phyloP scores from a whole-genome alignment of 2,329 filamentous ascomycete genomes.

The Biscogniauxia mediterranea region DNA sequence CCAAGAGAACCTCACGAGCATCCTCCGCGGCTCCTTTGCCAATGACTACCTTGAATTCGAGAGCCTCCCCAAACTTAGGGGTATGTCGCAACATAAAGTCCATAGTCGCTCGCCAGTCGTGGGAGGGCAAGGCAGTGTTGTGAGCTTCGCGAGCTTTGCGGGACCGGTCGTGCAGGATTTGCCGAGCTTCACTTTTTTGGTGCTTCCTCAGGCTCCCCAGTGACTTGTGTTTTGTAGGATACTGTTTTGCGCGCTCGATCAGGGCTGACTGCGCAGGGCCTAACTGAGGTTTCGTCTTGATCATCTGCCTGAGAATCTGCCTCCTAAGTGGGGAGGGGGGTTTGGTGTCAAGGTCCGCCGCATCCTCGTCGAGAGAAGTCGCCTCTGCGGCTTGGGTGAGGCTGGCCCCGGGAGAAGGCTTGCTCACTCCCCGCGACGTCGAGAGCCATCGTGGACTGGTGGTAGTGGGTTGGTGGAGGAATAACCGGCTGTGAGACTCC shows the following conservation, averaged over 20 bases:
- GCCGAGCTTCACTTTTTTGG: conserved; percentile 17
- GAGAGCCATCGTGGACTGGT: conserved; percentile 19
- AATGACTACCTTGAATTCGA: conserved; percentile 30
- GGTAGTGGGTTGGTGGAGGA: conserved; percentile 3
- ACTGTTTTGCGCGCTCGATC: conserved; percentile 12
- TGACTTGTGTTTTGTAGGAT: conserved; percentile 14
- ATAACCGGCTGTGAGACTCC: conserved; percentile 18
- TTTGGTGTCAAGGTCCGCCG: not conserved
- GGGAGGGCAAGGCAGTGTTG: conserved; percentile 2
- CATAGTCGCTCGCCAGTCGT: conserved; percentile 22
- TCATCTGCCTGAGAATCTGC: conserved; percentile 7
- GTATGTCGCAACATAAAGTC: conserved; percentile 28
- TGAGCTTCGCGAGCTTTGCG: conserved; percentile 5
- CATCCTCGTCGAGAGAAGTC: not conserved
- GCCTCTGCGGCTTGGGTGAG: too few relatives aligned
- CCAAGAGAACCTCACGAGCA: conserved; percentile 21
- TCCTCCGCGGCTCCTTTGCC: conserved; percentile 23
- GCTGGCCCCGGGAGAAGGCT: not conserved
- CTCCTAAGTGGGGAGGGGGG: conserved; percentile 11
- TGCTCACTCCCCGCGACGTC: not conserved
- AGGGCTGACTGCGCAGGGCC: conserved; percentile 12
- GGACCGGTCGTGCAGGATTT: conserved; percentile 16
- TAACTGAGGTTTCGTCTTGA: conserved; percentile 11
- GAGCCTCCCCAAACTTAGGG: conserved; percentile 19
- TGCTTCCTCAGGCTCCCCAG: conserved; percentile 21